Conservation (phyloP, 768 basidiomycete genomes). For the Leccinellum albellum region DNA sequence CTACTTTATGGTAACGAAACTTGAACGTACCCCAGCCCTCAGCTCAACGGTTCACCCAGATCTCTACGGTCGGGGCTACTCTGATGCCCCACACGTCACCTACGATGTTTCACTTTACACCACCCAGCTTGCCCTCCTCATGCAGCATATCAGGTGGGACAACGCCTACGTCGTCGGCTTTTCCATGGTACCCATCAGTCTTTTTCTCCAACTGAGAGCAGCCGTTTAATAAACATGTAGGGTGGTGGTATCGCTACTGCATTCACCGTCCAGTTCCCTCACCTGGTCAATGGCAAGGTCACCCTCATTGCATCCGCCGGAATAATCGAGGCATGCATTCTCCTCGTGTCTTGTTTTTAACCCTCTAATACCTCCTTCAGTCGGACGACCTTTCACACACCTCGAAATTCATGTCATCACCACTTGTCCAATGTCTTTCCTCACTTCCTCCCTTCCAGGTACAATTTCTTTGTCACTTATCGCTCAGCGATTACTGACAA, state of each 20-base stretch:
- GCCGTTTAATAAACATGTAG: constrained; percentile 33
- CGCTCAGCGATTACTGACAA: background rate
- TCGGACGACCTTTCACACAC: constrained; percentile 67
- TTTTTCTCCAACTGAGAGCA: background rate
- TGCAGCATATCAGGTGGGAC: constrained; percentile 75
- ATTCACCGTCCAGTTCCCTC: constrained; percentile 68
- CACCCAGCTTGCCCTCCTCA: constrained; percentile 76
- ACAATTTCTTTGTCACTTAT: constrained; percentile 17
- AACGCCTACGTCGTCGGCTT: constrained; percentile 63
- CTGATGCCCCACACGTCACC: constrained; percentile 68
- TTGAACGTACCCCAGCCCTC: background rate
- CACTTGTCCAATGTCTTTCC: constrained; percentile 63
- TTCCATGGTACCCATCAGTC: constrained; percentile 58
- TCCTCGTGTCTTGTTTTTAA: background rate
- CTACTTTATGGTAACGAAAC: constrained; percentile 61
- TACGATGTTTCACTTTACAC: constrained; percentile 66
- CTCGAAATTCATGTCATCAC: constrained; percentile 74
- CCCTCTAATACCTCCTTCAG: constrained; percentile 29
- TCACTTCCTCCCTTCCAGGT: constrained; percentile 62
- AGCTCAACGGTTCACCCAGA: constrained; percentile 41
- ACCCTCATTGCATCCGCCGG: constrained; percentile 69
- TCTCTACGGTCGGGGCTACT: constrained; percentile 80
- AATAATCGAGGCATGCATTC: constrained; percentile 52
- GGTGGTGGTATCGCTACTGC: constrained; percentile 73
- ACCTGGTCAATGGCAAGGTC: constrained; percentile 62